phyloP scores from a whole-genome alignment of 441 rosid genomes.

The Metrosideros polymorpha region DNA sequence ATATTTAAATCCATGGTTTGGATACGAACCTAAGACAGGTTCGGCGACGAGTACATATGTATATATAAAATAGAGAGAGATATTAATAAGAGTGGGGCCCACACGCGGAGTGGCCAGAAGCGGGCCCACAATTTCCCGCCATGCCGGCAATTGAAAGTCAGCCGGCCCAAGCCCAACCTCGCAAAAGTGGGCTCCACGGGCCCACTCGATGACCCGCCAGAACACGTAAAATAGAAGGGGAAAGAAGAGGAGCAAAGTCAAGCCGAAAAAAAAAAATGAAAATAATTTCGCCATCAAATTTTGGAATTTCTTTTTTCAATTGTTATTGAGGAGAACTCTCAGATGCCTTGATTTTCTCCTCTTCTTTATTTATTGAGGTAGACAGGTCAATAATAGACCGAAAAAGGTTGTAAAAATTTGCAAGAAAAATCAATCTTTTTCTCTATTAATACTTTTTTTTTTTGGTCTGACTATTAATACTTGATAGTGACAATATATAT shows the following conservation, averaged over 20 bases:
- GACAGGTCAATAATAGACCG: not conserved
- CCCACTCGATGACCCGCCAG: not conserved
- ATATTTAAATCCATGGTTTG: conserved; percentile 38
- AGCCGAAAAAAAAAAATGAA: not conserved
- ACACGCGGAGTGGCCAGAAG: not conserved
- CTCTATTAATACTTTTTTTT: not conserved
- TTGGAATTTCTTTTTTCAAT: not conserved
- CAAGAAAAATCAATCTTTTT: not conserved
- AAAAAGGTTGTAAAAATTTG: not conserved
- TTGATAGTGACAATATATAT: not conserved
- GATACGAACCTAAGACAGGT: conserved; percentile 36
- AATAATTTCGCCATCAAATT: not conserved
- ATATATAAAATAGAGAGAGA: too few species aligned
- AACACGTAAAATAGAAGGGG: not conserved
- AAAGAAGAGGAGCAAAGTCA: not conserved
- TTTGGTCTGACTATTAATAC: too few species aligned
- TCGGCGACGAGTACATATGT: not conserved
- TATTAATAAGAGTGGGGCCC: not conserved
- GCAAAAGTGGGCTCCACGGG: conserved; percentile 23
- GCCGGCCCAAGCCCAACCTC: conserved; percentile 23
- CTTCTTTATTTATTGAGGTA: not conserved
- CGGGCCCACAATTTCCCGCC: conserved; percentile 8
- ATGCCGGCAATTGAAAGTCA: conserved; percentile 17
- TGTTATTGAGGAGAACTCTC: not conserved
- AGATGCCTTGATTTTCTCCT: not conserved